These are phyloP conservation scores for Anisodus tanguticus DNA, from an alignment of 257 asterid species.

Conservation along the genomic window DNA sequence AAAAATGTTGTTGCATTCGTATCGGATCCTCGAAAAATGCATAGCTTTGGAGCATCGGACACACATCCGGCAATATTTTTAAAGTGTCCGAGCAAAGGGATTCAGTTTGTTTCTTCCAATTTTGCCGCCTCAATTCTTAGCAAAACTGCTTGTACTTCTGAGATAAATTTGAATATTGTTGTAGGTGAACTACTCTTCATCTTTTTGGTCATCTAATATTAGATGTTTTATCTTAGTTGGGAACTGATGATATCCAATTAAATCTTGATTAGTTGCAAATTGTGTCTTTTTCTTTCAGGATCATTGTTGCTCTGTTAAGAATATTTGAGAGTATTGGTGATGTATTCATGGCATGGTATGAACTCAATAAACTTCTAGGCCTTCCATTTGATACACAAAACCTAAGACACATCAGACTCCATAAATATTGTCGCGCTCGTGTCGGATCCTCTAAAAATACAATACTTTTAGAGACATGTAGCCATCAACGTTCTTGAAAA, in stretches of 20 bases:
- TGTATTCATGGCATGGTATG: slow-evolving; percentile 74
- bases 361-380: not conserved
- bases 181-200: not conserved
- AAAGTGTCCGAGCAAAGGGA: not conserved
- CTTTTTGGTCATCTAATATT: not conserved
- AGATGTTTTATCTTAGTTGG: no score
- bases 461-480: not conserved
- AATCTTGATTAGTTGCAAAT: not conserved
- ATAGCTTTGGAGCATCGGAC: no score
- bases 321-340: slow-evolving; percentile 72
- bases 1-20: not conserved
- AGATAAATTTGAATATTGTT: not conserved
- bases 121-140: no score
- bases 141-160: no score
- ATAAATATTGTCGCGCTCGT: fast-evolving
- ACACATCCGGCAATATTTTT: not conserved
- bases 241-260: not conserved
- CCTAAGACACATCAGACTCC: not conserved
- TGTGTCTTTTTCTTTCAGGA: slow-evolving; percentile 52
- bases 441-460: not conserved
- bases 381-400: not conserved
- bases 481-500: not conserved
- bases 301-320: slow-evolving; percentile 72
- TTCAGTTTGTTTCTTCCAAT: no score
- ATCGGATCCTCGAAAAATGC: not conserved